A percentile compares a stretch with the other conserved stretches of the same genome.
phyloP scores from a whole-genome alignment of 1,284 basidiomycete species.

The Ustilago bromivora region DNA sequence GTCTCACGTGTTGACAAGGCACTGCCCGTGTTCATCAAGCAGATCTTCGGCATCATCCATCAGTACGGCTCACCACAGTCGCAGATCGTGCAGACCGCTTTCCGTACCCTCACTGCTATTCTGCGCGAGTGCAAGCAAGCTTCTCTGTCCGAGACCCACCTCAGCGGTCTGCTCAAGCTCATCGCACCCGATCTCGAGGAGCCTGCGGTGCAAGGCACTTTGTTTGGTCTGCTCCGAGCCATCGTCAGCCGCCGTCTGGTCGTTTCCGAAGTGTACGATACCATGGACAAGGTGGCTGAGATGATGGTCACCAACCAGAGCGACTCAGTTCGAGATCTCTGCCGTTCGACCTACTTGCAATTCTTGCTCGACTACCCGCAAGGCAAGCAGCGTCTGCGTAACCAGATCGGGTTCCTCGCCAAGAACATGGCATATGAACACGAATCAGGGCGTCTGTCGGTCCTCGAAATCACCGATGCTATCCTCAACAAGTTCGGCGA shows the following conservation, averaged over 20 bases:
- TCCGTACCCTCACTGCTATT: conserved; percentile 86
- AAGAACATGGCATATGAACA: conserved; percentile 92
- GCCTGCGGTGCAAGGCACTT: conserved; percentile 81
- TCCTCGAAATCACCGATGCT: conserved; percentile 88
- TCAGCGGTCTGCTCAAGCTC: conserved; percentile 86
- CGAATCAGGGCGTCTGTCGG: conserved; percentile 89
- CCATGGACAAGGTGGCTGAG: conserved; percentile 94
- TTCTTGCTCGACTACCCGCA: conserved; percentile 99
- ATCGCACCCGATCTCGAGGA: conserved; percentile 94
- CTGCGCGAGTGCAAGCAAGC: conserved; percentile 76
- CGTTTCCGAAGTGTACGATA: conserved; percentile 95
- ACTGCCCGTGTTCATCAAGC: conserved; percentile 84
- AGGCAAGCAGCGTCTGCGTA: conserved; percentile 87
- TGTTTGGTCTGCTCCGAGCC: conserved; percentile 91
- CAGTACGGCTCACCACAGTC: conserved; percentile 85
- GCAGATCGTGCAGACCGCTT: conserved; percentile 86
- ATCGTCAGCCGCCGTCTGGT: conserved; percentile 91
- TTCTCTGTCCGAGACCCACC: conserved; percentile 87
- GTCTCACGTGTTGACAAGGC: conserved; percentile 82
- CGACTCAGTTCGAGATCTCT: conserved; percentile 88
- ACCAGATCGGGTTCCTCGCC: conserved; percentile 90
- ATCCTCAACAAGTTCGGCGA: conserved; percentile 87
- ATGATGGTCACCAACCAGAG: conserved; percentile 95
- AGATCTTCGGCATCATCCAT: conserved; percentile 86
- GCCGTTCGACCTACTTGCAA: conserved; percentile 87